A percentile compares a stretch with the other conserved stretches of the same genome.
Evolutionary conservation across 179 eudicot species (phyloP).

Genomic region (Actinidia arguta): DNA sequence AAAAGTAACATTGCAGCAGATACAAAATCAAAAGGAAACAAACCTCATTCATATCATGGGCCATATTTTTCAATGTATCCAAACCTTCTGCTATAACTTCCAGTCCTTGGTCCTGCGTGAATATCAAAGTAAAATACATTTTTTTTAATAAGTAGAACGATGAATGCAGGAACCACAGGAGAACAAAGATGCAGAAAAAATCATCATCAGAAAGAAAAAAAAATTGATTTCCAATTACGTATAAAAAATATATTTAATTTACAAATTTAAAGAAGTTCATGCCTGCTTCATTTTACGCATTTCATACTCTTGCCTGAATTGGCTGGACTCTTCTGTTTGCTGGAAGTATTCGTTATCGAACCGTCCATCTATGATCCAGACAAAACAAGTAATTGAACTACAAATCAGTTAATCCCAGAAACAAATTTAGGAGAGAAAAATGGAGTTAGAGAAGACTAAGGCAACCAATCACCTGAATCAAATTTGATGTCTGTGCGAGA

Average conservation of each 20-base stretch:
- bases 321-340: slow-evolving; percentile 90
- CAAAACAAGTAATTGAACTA: slow-evolving; percentile 1
- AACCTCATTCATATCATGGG: slow-evolving; percentile 99
- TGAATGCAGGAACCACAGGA: slow-evolving; percentile 1
- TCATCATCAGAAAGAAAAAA: not conserved
- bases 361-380: slow-evolving; percentile 61
- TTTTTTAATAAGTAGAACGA: not conserved
- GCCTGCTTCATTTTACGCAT: slow-evolving; percentile 98
- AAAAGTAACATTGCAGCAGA: not conserved
- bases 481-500: slow-evolving; percentile 86
- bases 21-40: slow-evolving; percentile 24
- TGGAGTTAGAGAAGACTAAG: not conserved
- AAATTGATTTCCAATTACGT: not conserved
- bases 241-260: not conserved
- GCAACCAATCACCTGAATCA: slow-evolving; percentile 79
- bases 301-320: slow-evolving; percentile 89
- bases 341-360: slow-evolving; percentile 84
- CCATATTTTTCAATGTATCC: slow-evolving; percentile 96
- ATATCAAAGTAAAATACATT: slow-evolving; percentile 19
- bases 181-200: not conserved
- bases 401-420: not conserved
- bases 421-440: not conserved
- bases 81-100: slow-evolving; percentile 97
- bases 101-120: slow-evolving; percentile 85
- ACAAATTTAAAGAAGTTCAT: slow-evolving; percentile 19